phyloP scores from a whole-genome alignment of 306 rosid species.

The Notholithocarpus densiflorus region DNA sequence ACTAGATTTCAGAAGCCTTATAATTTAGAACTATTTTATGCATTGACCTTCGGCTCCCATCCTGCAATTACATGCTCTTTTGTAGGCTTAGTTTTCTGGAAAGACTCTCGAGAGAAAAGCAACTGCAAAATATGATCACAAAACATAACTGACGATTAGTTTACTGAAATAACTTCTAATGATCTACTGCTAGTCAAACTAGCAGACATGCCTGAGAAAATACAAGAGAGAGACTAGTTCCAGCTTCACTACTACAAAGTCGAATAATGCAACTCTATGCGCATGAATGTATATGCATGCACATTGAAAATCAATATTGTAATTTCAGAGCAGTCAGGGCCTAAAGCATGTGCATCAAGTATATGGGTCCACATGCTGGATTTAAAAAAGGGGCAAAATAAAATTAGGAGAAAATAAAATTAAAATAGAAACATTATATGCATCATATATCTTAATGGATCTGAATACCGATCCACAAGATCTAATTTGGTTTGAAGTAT shows the following conservation, averaged over 20 bases:
- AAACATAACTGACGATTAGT: not conserved
- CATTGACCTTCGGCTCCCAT: constrained; percentile 84
- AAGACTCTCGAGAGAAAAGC: constrained; percentile 62
- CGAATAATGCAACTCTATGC: no score
- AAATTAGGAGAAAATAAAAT: no score
- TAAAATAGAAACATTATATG: no score
- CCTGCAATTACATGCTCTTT: constrained; percentile 71
- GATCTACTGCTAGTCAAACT: constrained; percentile 8
- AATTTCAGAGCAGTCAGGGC: no score
- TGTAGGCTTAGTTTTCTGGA: constrained; percentile 58
- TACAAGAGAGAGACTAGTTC: not conserved
- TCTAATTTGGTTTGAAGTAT: no score
- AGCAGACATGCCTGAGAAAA: not conserved
- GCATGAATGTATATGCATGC: no score
- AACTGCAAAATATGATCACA: constrained; percentile 41
- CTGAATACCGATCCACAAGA: no score
- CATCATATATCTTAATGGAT: no score
- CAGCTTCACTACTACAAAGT: not conserved
- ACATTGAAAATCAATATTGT: no score
- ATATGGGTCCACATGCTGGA: no score
- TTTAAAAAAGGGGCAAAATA: no score
- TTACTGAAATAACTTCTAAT: not conserved
- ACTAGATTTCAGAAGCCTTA: constrained; percentile 17
- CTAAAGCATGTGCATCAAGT: no score
- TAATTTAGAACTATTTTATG: constrained; percentile 45